Conservation (phyloP, 306 rosid species). For the Potentilla sterilis region DNA sequence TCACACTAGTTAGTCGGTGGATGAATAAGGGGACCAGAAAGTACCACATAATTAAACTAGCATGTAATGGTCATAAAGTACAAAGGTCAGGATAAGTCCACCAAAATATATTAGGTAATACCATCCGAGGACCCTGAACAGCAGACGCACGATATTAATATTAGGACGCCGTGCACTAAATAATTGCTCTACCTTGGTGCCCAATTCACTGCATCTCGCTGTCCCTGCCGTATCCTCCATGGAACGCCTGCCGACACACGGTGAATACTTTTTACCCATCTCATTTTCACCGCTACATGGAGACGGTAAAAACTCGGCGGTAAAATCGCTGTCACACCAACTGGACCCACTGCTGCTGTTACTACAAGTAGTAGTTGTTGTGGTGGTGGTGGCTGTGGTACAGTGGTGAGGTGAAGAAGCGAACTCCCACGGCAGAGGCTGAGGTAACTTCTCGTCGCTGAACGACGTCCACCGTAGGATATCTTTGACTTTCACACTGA, state of each 20-base stretch:
- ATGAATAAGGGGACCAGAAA: not conserved
- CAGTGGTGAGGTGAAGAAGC: slow-evolving; percentile 27
- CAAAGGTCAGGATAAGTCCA: not conserved
- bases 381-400: slow-evolving; percentile 26
- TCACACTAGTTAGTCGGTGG: not conserved
- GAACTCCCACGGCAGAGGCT: slow-evolving; percentile 38
- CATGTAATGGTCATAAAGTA: not conserved
- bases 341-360: slow-evolving; percentile 49
- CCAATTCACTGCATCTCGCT: slow-evolving; percentile 14
- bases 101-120: not conserved
- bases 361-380: slow-evolving; percentile 24
- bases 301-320: slow-evolving; percentile 36
- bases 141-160: slow-evolving; percentile 24
- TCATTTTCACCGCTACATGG: slow-evolving; percentile 33
- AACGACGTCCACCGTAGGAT: slow-evolving; percentile 83
- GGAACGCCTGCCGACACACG: slow-evolving; percentile 50
- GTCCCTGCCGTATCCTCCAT: slow-evolving; percentile 21
- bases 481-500: slow-evolving; percentile 54
- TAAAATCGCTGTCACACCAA: slow-evolving; percentile 81
- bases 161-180: slow-evolving; percentile 28
- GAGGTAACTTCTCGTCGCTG: slow-evolving; percentile 37
- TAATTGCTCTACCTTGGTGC: slow-evolving; percentile 47
- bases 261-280: slow-evolving; percentile 32
- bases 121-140: slow-evolving; percentile 21
- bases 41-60: slow-evolving; percentile 2